Base-by-base conservation (phyloP, 176 grass and related monocot species). In the Avena atlantica region DNA sequence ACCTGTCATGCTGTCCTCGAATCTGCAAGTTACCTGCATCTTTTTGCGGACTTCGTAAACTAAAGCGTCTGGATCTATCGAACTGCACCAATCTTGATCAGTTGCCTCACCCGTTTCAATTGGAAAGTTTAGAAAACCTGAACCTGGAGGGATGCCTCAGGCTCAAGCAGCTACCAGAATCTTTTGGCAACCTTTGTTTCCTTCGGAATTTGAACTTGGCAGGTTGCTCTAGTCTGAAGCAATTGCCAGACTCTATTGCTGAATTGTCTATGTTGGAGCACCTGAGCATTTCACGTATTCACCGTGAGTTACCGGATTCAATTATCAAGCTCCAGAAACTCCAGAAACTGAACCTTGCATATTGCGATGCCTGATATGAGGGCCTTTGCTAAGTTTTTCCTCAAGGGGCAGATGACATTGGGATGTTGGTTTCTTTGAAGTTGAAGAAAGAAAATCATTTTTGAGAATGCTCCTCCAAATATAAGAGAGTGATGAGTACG, bases 21-120 rank as follows among this genome's bases (percentile, higher is more conserved):
- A 16, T 78, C 1, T 0, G 49, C 4, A 13, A 48, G 23, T 20
- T 91, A 56, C 85, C 73, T 71, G 25, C 23, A n/a, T 87, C 84
- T 36, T 10, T 91, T 2, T 25, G 56, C 15, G 44, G 37, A 1
- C 53, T 91, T 48, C 44, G 9, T 47, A 29, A 78, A 47, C 67
- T 87, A 53, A 23, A 48, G 9, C 29, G 57, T 17, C 51, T 91
- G n/a, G 47, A 91, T 53, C 59, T 91, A 45, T 86, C 89, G 52
- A 20, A 76, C 20, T 82, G 80, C 44, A 50, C 58, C 36, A 37
- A 69, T 12, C 44, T 91, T 36, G 15, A 56, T 78, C 2, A 62
- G 8, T 17, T 91, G 36, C 89, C 84, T 79, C 23, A 47, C 24
- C 40, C 21, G 2, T 78, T 87, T 40, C 69, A 71, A 0, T 21